These are phyloP conservation scores for Penicillium parvum DNA, from an alignment of 495 filamentous ascomycete genomes.

Conservation along the genomic window DNA sequence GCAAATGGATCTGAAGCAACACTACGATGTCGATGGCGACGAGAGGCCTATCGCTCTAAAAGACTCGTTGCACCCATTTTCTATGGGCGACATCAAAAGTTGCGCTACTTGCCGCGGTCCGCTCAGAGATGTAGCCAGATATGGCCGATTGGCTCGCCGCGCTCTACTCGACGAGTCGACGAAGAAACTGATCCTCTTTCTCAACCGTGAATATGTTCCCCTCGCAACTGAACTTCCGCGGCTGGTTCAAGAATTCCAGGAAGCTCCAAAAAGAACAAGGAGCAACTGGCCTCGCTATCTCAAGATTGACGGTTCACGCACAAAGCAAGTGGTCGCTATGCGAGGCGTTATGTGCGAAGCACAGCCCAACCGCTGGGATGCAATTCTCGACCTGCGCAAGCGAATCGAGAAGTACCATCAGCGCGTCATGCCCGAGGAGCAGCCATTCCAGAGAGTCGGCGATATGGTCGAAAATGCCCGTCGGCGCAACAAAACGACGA, in stretches of 20 bases:
- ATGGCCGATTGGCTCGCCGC: slow-evolving; percentile 61
- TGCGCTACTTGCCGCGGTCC: slow-evolving; percentile 64
- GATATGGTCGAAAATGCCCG: slow-evolving; percentile 48
- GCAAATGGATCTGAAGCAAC: slow-evolving; percentile 55
- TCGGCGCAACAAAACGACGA: slow-evolving; percentile 30
- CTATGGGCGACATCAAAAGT: slow-evolving; percentile 47
- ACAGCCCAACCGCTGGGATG: slow-evolving; percentile 30
- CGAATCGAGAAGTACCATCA: slow-evolving; percentile 39
- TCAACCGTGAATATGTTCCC: slow-evolving; percentile 45
- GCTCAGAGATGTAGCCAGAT: slow-evolving; percentile 58
- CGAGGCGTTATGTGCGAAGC: background rate
- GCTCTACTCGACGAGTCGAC: slow-evolving; percentile 63
- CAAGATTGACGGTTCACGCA: background rate
- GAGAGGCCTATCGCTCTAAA: slow-evolving; percentile 43
- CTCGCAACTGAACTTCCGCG: slow-evolving; percentile 40
- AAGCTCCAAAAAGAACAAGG: no score
- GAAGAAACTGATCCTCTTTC: slow-evolving; percentile 58
- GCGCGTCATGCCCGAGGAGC: slow-evolving; percentile 49
- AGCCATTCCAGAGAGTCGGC: slow-evolving; percentile 56
- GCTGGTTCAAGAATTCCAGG: slow-evolving; percentile 16
- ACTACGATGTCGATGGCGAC: slow-evolving; percentile 46
- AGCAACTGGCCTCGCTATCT: background rate
- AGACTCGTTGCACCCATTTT: slow-evolving; percentile 46
- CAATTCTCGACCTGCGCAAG: slow-evolving; percentile 34
- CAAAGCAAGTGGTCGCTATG: background rate